phyloP scores from a whole-genome alignment of 148 eudicot genomes.

The Amaranthus palmeri region DNA sequence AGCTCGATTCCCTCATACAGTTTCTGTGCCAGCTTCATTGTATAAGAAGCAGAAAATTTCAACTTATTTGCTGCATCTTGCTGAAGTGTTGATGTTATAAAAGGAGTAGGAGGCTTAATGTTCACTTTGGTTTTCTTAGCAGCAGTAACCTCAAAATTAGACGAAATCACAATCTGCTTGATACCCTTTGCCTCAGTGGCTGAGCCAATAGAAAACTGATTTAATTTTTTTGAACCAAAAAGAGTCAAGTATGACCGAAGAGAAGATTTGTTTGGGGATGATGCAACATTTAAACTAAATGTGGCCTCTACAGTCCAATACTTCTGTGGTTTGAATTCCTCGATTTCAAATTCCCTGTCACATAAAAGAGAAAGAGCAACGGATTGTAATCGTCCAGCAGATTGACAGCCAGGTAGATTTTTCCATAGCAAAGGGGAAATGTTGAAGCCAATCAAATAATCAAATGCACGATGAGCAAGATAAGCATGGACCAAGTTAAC shows the following conservation, averaged over 20 bases:
- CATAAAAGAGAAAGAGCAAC: slow-evolving; percentile 85
- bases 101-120: slow-evolving; percentile 73
- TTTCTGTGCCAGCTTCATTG: slow-evolving; percentile 95
- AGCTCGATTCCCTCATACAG: slow-evolving; percentile 82
- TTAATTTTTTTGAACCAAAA: slow-evolving; percentile 53
- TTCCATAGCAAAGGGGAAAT: slow-evolving; percentile 91
- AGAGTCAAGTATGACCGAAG: slow-evolving; percentile 69
- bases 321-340: slow-evolving; percentile 69
- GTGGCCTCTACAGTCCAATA: slow-evolving; percentile 78
- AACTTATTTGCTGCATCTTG: slow-evolving; percentile 97
- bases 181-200: slow-evolving; percentile 50
- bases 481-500: slow-evolving; percentile 88
- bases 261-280: slow-evolving; percentile 13
- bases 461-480: slow-evolving; percentile 96
- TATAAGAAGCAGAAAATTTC: slow-evolving; percentile 57
- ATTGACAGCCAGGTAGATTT: slow-evolving; percentile 93
- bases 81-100: slow-evolving; percentile 92
- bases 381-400: slow-evolving; percentile 98
- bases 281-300: slow-evolving; percentile 38
- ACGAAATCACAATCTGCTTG: slow-evolving; percentile 42
- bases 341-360: slow-evolving; percentile 82
- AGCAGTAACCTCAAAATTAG: slow-evolving; percentile 49
- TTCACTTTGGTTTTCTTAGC: slow-evolving; percentile 49
- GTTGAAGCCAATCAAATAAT: slow-evolving; percentile 95
- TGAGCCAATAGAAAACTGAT: slow-evolving; percentile 62